Evolutionary conservation across 345 rosid genomes (phyloP).

Genomic region (Nasturtium officinale): DNA sequence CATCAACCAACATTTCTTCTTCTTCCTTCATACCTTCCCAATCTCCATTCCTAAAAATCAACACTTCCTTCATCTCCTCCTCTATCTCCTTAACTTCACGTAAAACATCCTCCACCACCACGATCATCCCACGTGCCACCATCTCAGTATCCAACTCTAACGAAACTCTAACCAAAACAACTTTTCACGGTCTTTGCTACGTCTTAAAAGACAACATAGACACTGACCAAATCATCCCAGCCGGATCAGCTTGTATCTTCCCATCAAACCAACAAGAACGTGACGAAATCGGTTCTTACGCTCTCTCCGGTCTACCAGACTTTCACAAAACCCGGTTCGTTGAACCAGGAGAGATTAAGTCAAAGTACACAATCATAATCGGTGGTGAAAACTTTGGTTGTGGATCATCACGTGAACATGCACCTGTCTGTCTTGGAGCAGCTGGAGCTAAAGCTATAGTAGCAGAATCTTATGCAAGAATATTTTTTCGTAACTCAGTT

Average conservation of each 20-base stretch:
- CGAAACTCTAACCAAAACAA: constrained; percentile 24
- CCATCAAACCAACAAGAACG: constrained; percentile 84
- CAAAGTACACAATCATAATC: constrained; percentile 65
- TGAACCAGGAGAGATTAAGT: constrained; percentile 54
- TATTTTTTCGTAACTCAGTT: constrained; percentile 90
- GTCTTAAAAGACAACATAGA: constrained; percentile 88
- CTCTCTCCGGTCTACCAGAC: constrained; percentile 75
- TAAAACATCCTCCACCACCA: constrained; percentile 2
- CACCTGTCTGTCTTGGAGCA: constrained; percentile 90
- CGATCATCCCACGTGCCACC: constrained; percentile 23
- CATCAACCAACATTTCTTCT: neutral
- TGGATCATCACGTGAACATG: constrained; percentile 93
- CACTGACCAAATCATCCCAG: constrained; percentile 92
- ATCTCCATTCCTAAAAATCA: constrained; percentile 23
- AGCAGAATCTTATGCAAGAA: constrained; percentile 84
- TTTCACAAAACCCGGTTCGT: constrained; percentile 64
- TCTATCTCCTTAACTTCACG: constrained; percentile 31
- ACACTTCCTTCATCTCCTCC: neutral
- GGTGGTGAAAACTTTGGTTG: constrained; percentile 85
- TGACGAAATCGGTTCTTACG: constrained; percentile 74
- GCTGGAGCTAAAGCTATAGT: constrained; percentile 61
- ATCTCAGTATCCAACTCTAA: neutral
- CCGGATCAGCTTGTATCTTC: constrained; percentile 60
- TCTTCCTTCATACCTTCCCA: neutral
- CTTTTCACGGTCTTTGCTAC: constrained; percentile 82